Evolutionary conservation across 495 filamentous ascomycete species (phyloP).

Genomic region (Apiosordaria backusii): DNA sequence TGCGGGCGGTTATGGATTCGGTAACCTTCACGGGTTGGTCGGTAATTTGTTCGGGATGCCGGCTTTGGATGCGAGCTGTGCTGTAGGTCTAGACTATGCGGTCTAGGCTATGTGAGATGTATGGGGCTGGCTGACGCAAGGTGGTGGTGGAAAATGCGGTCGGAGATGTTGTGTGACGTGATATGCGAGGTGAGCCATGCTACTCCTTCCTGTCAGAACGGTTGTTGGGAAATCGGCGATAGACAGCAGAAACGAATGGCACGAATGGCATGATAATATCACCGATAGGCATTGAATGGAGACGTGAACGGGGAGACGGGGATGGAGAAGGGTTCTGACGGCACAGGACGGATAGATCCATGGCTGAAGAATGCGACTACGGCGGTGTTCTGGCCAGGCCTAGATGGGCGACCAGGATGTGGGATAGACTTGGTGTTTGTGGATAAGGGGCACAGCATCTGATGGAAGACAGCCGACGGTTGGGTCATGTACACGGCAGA

Average conservation of each 20-base stretch:
- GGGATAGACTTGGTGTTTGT: background rate
- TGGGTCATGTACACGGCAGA: background rate
- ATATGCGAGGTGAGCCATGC: background rate
- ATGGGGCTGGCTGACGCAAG: background rate
- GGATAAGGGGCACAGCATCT: background rate
- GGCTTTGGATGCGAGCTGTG: background rate
- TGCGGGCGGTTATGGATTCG: background rate
- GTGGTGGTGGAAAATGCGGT: background rate
- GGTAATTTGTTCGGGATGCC: background rate
- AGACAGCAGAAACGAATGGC: background rate
- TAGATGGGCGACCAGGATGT: background rate
- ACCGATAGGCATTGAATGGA: background rate
- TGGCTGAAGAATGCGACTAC: background rate
- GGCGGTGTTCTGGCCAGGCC: background rate
- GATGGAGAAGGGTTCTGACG: background rate
- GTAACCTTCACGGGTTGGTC: background rate
- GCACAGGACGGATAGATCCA: no score
- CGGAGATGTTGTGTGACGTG: background rate
- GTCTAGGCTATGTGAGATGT: background rate
- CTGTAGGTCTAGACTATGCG: no score
- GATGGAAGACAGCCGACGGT: background rate
- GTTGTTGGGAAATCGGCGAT: background rate
- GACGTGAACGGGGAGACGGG: background rate
- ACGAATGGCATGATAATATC: background rate
- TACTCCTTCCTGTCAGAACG: background rate